Evolutionary conservation across 1,139 yeast species (phyloP), one percentile per base, ranked within the genome.

Genomic region (Yamadazyma blattariae): DNA sequence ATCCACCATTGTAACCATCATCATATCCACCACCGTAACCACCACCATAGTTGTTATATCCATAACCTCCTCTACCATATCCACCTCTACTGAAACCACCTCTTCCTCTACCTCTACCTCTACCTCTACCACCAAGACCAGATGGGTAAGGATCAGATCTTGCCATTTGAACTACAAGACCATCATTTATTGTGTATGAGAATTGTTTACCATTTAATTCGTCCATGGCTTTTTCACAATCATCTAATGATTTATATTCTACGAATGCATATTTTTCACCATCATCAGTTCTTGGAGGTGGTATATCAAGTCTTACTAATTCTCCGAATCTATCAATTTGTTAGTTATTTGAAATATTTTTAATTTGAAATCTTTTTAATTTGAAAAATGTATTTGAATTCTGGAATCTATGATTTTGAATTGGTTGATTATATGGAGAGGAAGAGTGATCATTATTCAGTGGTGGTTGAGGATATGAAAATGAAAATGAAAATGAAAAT

Each of bases 261-360:
- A 82, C 87, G 58, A 82, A 82, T n/a, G 88, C 89, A 50, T 71
- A 82, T 46, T 81, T 80, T 47, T 77, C 71, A 31, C 82, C 80
- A 42, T 76, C 80, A 39, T 75, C 74, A 20, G 76, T 67, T 57
- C 82, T 72, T 38, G 87, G 82, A 36, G 87, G 86, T 25, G 87
- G 83, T 38, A 82, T 78, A 48, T 78, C 86, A 41, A 82, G 77
- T 56, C 86, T 71, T 36, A 79, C 77, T 34, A 82, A 62, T 45
- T 74, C 75, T 32, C 89, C 89, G 47, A 57, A 78, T 55, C 85
- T 79, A 46, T 5, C 7, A n/a, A 15, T 17, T 7, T 4, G 34
- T 32, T 25, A 21, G 30, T 32, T 26, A 23, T 27, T 27, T 26
- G 16, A 24, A 21, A n/a, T 13, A 5, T 17, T 17, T 30, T 9